Base-by-base conservation (phyloP, 2,329 filamentous ascomycete species). In the Acephala macrosclerotiorum region DNA sequence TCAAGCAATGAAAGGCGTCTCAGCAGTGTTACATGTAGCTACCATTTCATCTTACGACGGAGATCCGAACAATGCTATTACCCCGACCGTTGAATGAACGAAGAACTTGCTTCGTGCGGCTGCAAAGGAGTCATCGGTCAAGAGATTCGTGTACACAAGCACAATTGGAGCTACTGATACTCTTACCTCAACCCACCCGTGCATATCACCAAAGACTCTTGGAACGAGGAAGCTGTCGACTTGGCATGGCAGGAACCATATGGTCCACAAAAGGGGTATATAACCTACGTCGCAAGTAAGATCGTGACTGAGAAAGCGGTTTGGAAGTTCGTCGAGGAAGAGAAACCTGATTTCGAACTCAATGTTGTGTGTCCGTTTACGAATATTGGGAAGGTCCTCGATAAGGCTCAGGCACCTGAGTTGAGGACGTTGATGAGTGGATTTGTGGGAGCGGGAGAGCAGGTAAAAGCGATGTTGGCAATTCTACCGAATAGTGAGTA, bases 1-100 rank as follows among this genome's bases (percentile, higher is more conserved):
- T 40, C 72, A 77, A 18, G 79, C 77, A 3, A 69, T 80, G 64
- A 78, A 79, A 64, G 81, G 79, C n/a, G 76, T 77, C 22, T 73
- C 77, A 1, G 81, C 80, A 3, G 76, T 85, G 58, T 75, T 80
- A 18, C 83, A 85, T 66, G 75, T 82, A 11, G 83, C 84, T 0
- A 78, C 79, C 18, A 76, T 80, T 20, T 66, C 81, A 1, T 75
- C 73, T 0, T 80, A 81, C 56, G 75, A 74, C 3, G 71, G 78
- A 0, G 74, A 84, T 18, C 80, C 82, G 1, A 74, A 82, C 14
- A 69, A 76, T 0, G 79, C 83, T 9, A 81, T 86, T 20, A 76
- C 79, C 0, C 75, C 75, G 0, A 79, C 77, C 0, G 72, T 82
- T 6, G 66, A 71, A 0, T 79, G 78, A 6, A 75, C 76, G 0